Conservation (phyloP, 768 basidiomycete species). For the Leccinum pellstonianum region DNA sequence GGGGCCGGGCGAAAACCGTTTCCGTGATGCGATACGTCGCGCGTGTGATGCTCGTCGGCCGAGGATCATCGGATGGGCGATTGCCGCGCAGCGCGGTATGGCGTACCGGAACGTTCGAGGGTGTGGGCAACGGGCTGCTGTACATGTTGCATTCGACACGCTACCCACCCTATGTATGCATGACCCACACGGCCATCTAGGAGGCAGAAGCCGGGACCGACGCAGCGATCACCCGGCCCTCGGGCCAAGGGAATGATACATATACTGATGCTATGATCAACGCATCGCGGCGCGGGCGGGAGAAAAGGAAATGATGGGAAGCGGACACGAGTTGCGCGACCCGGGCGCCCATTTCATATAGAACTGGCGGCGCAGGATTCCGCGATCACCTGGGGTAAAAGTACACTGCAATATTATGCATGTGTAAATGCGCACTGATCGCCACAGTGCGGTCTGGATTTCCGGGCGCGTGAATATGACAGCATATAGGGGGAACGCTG, state of each 20-base stretch:
- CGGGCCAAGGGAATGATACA: neutral
- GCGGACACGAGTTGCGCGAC: neutral
- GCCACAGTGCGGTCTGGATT: neutral
- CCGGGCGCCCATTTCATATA: neutral
- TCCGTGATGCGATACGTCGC: neutral
- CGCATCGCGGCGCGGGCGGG: neutral
- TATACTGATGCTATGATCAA: neutral
- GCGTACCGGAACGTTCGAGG: neutral
- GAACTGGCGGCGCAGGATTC: neutral
- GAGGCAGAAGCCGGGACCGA: neutral
- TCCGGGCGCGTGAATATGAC: neutral
- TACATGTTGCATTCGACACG: neutral
- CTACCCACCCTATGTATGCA: neutral
- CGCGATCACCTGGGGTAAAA: neutral
- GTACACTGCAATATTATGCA: neutral
- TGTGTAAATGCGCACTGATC: neutral
- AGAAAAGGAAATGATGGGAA: neutral
- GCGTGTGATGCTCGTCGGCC: neutral
- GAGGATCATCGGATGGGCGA: neutral
- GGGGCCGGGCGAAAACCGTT: neutral
- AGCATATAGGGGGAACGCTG: neutral
- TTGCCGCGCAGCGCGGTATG: neutral
- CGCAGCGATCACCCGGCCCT: neutral
- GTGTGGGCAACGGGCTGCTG: neutral
- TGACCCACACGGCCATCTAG: neutral